Conservation (phyloP, 352 stramenopile species). For the Detonula confervacea region DNA sequence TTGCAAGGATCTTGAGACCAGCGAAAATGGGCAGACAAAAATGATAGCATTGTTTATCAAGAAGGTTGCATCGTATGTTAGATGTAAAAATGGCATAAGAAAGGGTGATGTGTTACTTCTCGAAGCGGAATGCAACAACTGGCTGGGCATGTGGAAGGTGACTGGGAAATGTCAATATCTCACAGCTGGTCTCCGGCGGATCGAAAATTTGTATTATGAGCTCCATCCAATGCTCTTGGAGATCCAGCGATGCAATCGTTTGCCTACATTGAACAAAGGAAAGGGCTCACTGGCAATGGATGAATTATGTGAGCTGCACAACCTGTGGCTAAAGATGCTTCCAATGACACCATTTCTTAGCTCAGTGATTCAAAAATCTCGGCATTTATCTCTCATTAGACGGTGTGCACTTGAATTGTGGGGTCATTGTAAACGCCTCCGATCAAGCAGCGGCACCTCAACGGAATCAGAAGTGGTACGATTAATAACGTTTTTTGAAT, state of each 20-base stretch:
- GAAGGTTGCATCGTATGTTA: conserved; percentile 10
- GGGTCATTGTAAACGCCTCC: background rate
- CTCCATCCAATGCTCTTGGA: conserved; percentile 13
- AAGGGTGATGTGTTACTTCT: conserved; percentile 18
- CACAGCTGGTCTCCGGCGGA: conserved; percentile 1
- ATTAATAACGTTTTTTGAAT: background rate
- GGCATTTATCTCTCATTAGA: conserved; percentile 11
- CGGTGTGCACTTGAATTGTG: conserved; percentile 8
- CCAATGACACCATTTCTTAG: conserved; percentile 15
- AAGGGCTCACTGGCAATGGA: background rate
- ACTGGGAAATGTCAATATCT: conserved; percentile 14
- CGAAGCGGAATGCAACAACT: no score
- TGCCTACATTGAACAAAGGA: conserved; percentile 12
- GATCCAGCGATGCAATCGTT: background rate
- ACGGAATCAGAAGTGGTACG: background rate
- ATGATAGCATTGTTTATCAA: conserved; percentile 13
- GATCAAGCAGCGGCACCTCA: background rate
- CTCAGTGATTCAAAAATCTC: background rate
- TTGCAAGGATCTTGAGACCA: background rate
- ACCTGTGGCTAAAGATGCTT: conserved; percentile 22
- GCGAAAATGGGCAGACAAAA: background rate
- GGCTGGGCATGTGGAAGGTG: conserved; percentile 19
- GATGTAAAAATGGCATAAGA: conserved; percentile 15
- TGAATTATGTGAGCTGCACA: conserved; percentile 26
- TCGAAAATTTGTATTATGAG: conserved; percentile 18